Conservation (phyloP, 441 rosid species). For the Isatis lusitanica region DNA sequence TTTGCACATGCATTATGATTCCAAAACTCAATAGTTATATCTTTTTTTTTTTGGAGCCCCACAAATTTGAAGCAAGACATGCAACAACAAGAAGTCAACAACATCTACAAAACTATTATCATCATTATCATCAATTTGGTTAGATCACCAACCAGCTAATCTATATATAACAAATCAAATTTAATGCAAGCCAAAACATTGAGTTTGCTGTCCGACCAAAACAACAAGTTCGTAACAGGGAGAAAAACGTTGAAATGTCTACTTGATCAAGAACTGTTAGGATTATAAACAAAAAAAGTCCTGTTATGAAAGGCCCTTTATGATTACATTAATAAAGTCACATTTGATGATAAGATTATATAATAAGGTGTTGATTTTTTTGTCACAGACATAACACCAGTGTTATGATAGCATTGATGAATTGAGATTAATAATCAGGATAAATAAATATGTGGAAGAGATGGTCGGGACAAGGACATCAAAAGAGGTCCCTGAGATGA, state of each 20-base stretch:
- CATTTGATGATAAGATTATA: neutral
- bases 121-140: slow-evolving; percentile 9
- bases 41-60: slow-evolving; percentile 29
- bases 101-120: slow-evolving; percentile 10
- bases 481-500: slow-evolving; percentile 32
- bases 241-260: slow-evolving; percentile 2
- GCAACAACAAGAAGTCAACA: slow-evolving; percentile 36
- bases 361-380: neutral
- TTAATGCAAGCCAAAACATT: slow-evolving; percentile 21
- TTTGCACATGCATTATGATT: slow-evolving; percentile 40
- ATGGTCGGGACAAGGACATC: slow-evolving; percentile 35
- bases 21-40: slow-evolving; percentile 5
- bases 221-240: slow-evolving; percentile 13
- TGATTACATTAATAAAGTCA: neutral
- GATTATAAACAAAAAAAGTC: neutral
- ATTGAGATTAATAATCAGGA: slow-evolving; percentile 15
- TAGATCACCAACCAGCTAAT: slow-evolving; percentile 35
- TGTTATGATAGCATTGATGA: slow-evolving; percentile 14
- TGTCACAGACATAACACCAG: neutral
- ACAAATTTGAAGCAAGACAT: slow-evolving; percentile 34
- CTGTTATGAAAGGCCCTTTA: neutral
- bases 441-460: slow-evolving; percentile 32
- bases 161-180: neutral
- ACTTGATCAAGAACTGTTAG: slow-evolving; percentile 11
- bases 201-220: slow-evolving; percentile 31